These are phyloP conservation scores for Amoebophrya sp. DNA, from an alignment of 169 alveolate species.

Conservation along the genomic window DNA sequence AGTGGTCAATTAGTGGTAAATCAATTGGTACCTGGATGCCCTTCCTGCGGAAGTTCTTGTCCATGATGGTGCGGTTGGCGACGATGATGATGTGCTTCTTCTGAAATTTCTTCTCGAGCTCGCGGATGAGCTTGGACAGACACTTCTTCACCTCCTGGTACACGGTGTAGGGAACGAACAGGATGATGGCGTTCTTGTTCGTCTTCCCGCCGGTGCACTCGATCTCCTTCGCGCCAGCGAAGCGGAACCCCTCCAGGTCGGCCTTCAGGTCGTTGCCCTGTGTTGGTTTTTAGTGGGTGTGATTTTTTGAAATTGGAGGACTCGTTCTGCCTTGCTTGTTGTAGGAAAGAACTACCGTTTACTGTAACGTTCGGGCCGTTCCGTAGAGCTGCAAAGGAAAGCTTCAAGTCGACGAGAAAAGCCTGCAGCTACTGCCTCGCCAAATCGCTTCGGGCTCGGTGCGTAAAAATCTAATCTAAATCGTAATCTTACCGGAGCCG, in stretches of 20 bases:
- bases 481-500: not conserved
- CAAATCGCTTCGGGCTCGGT: too few relatives aligned
- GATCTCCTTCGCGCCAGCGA: constrained; percentile 1
- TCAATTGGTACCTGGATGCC: constrained; percentile 46
- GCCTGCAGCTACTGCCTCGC: not conserved
- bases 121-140: constrained; percentile 50
- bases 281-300: not conserved
- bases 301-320: not conserved
- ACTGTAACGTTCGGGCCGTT: not conserved
- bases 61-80: constrained; percentile 76
- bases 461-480: not conserved
- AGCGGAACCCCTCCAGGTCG: not conserved
- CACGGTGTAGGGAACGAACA: too few relatives aligned
- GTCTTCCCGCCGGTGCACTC: not conserved
- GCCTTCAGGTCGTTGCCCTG: not conserved
- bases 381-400: not conserved
- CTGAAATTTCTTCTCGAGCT: constrained; percentile 79
- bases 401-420: not conserved
- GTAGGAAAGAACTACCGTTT: not conserved
- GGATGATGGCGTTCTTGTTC: not conserved
- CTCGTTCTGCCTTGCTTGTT: not conserved
- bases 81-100: constrained; percentile 79
- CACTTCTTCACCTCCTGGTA: too few relatives aligned
- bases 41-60: constrained; percentile 59
- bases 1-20: too few relatives aligned